Percentiles rank a stretch among this genome's conserved stretches.
phyloP scores from a whole-genome alignment of 2,329 filamentous ascomycete genomes.

The Aureobasidium uvarum region DNA sequence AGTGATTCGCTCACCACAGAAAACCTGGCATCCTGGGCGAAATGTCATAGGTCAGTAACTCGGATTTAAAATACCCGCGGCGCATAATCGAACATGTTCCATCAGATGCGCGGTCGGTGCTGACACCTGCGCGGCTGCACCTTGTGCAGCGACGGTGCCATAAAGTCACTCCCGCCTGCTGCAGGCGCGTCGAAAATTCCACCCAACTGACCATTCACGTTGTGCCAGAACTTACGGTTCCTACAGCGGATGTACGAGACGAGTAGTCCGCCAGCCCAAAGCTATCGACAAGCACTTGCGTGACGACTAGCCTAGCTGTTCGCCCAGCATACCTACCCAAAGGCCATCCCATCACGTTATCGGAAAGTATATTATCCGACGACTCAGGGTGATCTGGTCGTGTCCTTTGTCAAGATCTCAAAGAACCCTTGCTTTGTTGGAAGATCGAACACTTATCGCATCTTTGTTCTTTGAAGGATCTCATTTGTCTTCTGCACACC shows the following conservation, averaged over 20 bases:
- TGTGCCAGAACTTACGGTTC: slow-evolving; percentile 6
- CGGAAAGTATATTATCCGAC: not conserved
- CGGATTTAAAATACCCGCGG: slow-evolving; percentile 3
- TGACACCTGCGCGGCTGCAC: slow-evolving; percentile 15
- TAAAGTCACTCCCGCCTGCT: slow-evolving; percentile 18
- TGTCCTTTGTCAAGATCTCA: not conserved
- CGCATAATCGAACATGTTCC: slow-evolving; percentile 25
- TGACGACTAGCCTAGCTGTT: slow-evolving; percentile 2
- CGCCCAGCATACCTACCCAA: slow-evolving; percentile 10
- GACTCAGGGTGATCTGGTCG: not conserved
- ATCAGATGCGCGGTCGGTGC: slow-evolving; percentile 9
- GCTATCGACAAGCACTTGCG: slow-evolving; percentile 13
- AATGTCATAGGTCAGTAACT: slow-evolving; percentile 19
- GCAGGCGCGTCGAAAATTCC: slow-evolving; percentile 6
- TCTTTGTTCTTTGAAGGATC: slow-evolving; percentile 24
- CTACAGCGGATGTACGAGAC: slow-evolving; percentile 22
- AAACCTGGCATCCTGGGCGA: slow-evolving; percentile 13
- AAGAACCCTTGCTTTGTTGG: slow-evolving; percentile 3
- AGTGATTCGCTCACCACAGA: not conserved
- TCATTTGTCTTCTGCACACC: slow-evolving; percentile 25
- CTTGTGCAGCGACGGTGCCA: slow-evolving; percentile 21
- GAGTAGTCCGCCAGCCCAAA: slow-evolving; percentile 9
- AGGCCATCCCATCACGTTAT: slow-evolving; percentile 1
- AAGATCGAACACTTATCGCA: not conserved
- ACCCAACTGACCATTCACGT: slow-evolving; percentile 15